These are phyloP conservation scores for Hymenoscyphus infarciens DNA, from an alignment of 2,329 filamentous ascomycete species.

Conservation along the genomic window DNA sequence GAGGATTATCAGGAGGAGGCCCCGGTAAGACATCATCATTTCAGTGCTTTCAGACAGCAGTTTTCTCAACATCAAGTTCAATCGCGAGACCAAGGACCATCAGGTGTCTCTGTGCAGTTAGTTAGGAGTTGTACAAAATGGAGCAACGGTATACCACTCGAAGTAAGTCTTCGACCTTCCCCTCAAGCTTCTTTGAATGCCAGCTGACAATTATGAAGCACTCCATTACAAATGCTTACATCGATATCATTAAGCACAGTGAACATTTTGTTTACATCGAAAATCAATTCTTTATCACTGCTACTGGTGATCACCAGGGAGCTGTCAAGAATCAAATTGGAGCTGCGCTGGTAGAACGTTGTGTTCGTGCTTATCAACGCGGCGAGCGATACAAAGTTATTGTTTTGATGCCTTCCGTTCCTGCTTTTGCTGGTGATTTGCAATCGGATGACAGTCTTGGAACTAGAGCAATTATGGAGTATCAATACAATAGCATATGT, in stretches of 20 bases:
- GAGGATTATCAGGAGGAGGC: slow-evolving; percentile 6
- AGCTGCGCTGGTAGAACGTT: slow-evolving; percentile 72
- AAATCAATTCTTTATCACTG: slow-evolving; percentile 85
- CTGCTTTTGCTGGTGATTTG: slow-evolving; percentile 78
- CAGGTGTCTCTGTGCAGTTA: slow-evolving; percentile 36
- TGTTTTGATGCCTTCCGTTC: slow-evolving; percentile 74
- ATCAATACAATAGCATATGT: slow-evolving; percentile 77
- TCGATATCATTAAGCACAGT: slow-evolving; percentile 64
- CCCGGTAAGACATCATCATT: slow-evolving; percentile 5
- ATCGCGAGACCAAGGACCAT: background rate
- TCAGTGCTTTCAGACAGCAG: slow-evolving; percentile 5
- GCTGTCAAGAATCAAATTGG: slow-evolving; percentile 77
- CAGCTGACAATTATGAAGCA: slow-evolving; percentile 43
- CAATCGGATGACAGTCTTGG: slow-evolving; percentile 68
- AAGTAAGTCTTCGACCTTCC: slow-evolving; percentile 38
- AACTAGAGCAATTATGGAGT: slow-evolving; percentile 84
- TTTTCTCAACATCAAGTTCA: slow-evolving; percentile 4
- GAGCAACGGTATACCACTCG: slow-evolving; percentile 56
- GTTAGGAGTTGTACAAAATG: slow-evolving; percentile 49
- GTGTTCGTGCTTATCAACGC: slow-evolving; percentile 64
- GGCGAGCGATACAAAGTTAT: slow-evolving; percentile 70
- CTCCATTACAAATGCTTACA: slow-evolving; percentile 84
- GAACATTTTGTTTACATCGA: slow-evolving; percentile 77
- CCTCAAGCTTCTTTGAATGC: background rate
- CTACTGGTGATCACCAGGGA: slow-evolving; percentile 64